Evolutionary conservation across 192 early-diverging fungal species (phyloP), one percentile per base, ranked within the genome.

Genomic region (Coemansia asiatica): DNA sequence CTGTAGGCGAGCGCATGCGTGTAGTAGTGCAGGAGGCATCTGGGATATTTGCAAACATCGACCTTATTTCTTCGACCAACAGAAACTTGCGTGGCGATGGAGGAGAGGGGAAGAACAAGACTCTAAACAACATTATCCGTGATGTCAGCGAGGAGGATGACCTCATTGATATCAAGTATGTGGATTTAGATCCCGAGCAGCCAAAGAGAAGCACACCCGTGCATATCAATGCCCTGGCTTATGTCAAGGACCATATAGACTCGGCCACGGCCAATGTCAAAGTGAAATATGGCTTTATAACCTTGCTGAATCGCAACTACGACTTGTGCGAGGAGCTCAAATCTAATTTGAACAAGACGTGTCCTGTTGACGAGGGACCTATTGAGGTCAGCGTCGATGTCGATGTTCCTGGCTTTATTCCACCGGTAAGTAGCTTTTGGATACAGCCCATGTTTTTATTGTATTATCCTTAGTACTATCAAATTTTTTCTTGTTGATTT

Each of bases 91-190:
- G 50, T 38, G 48, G 51, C 25, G 51, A 54, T 53, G 76, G 57
- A 5, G 61, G 56, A 46, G 50, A 57, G 16, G 78, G 78, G 27
- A 81, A 81, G 66, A 81, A 81, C 74, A 62, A 54, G 26, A 73
- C 79, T 16, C 70, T 82, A 54, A 82, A 82, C 64, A 61, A 76
- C 38, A 70, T 82, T 25, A 73, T 82, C 31, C 69, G 71, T 38
- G 79, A 82, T 27, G 67, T 82, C 35, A 82, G 79, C 68, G 55
- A 76, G 13, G 68, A 67, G 15, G 74, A 76, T 53, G 79, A 82
- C 58, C 36, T 82, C 10, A 23, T 76, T 6, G 71, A 82, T 56
- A 76, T 82, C 31, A 61, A 76, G 23, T 82, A 76, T 51, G 71
- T 76, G 22, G 48, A 70, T 35, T 19, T 82, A 7, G 79, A 82